A percentile compares a stretch with the other conserved stretches of the same genome.
Evolutionary conservation across 1,284 basidiomycete genomes (phyloP).

Genomic region (Vanrija humicola): DNA sequence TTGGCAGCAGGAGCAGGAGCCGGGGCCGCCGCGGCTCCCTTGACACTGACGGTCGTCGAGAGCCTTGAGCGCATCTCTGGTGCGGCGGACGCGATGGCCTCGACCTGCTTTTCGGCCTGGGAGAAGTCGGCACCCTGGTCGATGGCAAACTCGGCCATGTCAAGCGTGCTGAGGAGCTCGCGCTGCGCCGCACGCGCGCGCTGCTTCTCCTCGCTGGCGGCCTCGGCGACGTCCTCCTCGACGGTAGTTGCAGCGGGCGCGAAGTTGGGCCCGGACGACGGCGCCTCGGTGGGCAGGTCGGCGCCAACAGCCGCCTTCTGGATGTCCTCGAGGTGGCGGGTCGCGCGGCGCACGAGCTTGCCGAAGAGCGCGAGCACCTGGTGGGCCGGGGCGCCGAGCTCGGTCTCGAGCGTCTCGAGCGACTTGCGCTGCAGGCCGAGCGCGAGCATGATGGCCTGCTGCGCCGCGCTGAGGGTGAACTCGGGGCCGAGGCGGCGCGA

Average conservation of each 20-base stretch:
- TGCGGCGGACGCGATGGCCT: slow-evolving; percentile 50
- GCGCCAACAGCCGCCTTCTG: slow-evolving; percentile 72
- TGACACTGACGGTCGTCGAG: slow-evolving; percentile 71
- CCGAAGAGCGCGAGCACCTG: slow-evolving; percentile 88
- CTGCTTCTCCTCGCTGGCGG: slow-evolving; percentile 42
- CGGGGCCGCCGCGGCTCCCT: slow-evolving; percentile 53
- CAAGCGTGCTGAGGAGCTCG: slow-evolving; percentile 77
- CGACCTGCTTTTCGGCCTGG: slow-evolving; percentile 66
- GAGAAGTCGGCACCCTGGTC: slow-evolving; percentile 69
- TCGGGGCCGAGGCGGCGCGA: slow-evolving; percentile 61
- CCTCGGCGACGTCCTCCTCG: slow-evolving; percentile 59
- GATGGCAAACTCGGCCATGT: slow-evolving; percentile 81
- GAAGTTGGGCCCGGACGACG: neutral
- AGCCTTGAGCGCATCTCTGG: slow-evolving; percentile 50
- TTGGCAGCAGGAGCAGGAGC: slow-evolving; percentile 44
- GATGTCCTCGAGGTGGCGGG: slow-evolving; percentile 71
- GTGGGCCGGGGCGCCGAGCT: slow-evolving; percentile 62
- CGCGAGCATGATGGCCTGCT: slow-evolving; percentile 81
- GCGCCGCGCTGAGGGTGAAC: slow-evolving; percentile 71
- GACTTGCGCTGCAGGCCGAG: slow-evolving; percentile 88
- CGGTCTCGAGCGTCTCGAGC: slow-evolving; percentile 85
- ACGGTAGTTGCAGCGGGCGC: slow-evolving; percentile 49
- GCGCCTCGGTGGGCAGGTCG: slow-evolving; percentile 50
- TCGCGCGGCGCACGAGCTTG: slow-evolving; percentile 83
- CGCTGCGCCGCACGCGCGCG: slow-evolving; percentile 56